Evolutionary conservation across 2,329 filamentous ascomycete species (phyloP), one percentile per base, ranked within the genome.

Genomic region (Taxawa tesnikishii): DNA sequence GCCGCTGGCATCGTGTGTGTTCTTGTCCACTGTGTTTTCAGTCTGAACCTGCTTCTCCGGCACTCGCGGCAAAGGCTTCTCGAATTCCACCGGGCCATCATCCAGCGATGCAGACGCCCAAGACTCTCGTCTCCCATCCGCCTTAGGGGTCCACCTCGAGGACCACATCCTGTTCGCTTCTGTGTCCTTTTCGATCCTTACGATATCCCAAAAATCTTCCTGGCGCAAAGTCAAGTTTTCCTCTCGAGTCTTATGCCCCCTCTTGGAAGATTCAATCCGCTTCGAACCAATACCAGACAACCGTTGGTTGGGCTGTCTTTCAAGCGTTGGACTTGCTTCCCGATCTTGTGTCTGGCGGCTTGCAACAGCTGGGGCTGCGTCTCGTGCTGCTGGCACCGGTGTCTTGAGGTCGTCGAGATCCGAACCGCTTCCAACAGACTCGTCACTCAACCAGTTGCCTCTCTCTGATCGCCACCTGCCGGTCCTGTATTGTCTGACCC

Each of bases 371-470:
- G 30, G 13, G 23, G 31, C 24, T 23, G 26, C 36, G 37, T 29
- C 32, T 26, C 42, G 33, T 29, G 37, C 31, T 35, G 40, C 36
- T 33, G 43, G 36, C 33, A 41, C 24, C 38, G 34, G 34, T 26
- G 34, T 37, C 13, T 37, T 33, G 26, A 37, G 32, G 4, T 36
- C 49, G 27, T 50, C 44, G 11, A 34, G 40, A 19, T 83, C 80
- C 4, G 46, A 46, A 6, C 27, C 21, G 53, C 79, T 84, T 47
- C 72, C 73, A 50, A 73, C 72, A 15, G 72, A 70, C 39, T 76
- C 71, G 68, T 92, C 83, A 53, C 83, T 92, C 43, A 85, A 68
- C 84, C 84, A 93, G 56, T 84, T 79, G 39, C 73, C 75, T 43
- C 74, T 73, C 51, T 90, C 82, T 79, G 73, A 41, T 72, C 70